Evolutionary conservation across 1,284 basidiomycete species (phyloP).

Genomic region (Xanthoconium separans): DNA sequence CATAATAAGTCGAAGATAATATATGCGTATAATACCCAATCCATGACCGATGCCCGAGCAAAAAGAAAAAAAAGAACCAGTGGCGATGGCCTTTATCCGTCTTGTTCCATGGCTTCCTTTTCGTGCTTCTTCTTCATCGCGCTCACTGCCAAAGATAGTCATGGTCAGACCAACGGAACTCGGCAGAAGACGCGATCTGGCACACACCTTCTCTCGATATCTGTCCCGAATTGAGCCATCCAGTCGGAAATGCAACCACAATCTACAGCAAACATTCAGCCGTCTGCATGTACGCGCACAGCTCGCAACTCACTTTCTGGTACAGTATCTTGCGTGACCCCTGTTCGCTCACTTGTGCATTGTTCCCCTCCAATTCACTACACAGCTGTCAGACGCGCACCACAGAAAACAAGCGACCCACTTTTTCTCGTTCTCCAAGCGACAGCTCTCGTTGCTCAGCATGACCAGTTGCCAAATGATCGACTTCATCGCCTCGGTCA

Average conservation of each 20-base stretch:
- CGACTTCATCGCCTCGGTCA: slow-evolving; percentile 75
- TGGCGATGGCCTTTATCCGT: slow-evolving; percentile 23
- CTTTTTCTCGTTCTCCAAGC: slow-evolving; percentile 85
- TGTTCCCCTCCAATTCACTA: slow-evolving; percentile 64
- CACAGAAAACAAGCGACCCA: slow-evolving; percentile 37
- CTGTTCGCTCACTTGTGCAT: slow-evolving; percentile 74
- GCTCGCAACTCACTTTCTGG: slow-evolving; percentile 53
- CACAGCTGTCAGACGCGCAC: not conserved
- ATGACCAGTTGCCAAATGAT: slow-evolving; percentile 77
- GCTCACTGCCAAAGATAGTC: slow-evolving; percentile 49
- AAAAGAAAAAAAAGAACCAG: not conserved
- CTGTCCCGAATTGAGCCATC: slow-evolving; percentile 48
- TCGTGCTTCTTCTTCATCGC: slow-evolving; percentile 76
- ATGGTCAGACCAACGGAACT: not conserved
- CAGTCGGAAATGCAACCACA: slow-evolving; percentile 62
- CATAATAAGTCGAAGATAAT: too few relatives aligned
- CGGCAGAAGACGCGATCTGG: not conserved
- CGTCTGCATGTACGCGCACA: not conserved
- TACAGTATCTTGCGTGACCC: slow-evolving; percentile 73
- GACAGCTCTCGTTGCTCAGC: slow-evolving; percentile 76
- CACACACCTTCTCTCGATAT: slow-evolving; percentile 55
- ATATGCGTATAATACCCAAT: not conserved
- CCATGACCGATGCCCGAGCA: slow-evolving; percentile 26
- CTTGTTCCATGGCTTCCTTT: slow-evolving; percentile 59
- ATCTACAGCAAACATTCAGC: slow-evolving; percentile 42